Evolutionary conservation across 352 stramenopile species (phyloP), one percentile per base, ranked within the genome.

Genomic region (Halophytophthora polymorphica): DNA sequence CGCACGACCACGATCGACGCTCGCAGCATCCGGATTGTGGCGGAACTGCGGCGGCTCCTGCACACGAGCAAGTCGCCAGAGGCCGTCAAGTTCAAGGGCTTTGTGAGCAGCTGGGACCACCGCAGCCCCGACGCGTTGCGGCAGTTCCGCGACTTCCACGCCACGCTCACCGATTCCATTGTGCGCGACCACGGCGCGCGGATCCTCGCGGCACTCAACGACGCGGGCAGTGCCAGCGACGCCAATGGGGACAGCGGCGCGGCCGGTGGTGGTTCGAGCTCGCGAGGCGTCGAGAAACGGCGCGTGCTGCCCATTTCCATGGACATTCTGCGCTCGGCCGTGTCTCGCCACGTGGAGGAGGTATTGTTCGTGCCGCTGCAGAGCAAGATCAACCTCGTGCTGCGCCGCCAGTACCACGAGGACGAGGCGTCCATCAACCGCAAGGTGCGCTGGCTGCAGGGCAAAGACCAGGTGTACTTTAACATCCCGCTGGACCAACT

Each of bases 401-500:
- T 95, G 31, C 80, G 75, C 12, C 79, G 77, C 6, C 55, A 69
- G 3, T 87, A 86, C 51, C 70, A 85, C 8, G 83, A 90, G 44
- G 85, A 93, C 44, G 85, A 95, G 23, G 64, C 80, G 0, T 69
- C 70, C 6, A 75, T 95, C 45, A 93, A 91, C 56, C 79, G 83
- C 10, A 93, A 93, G 47, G 68, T 95, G 8, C 69, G 82, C n/a
- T 95, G 83, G 83, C 64, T 95, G 10, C 85, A 93, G 61, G 83
- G 85, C n/a, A 95, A 95, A 67, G 83, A 95, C 50, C 85, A 95
- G 31, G 88, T 81, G 49, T 93, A 93, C 50, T 95, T 90, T 55
- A 91, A 93, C 45, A 95, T 95, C 28, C 83, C 85, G 2, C 25
- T 87, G 49, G 66, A 90, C 22, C 83, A 93, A 25, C 64, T 90